Base-by-base conservation (phyloP, 345 rosid genomes). In the Gossypium turneri region DNA sequence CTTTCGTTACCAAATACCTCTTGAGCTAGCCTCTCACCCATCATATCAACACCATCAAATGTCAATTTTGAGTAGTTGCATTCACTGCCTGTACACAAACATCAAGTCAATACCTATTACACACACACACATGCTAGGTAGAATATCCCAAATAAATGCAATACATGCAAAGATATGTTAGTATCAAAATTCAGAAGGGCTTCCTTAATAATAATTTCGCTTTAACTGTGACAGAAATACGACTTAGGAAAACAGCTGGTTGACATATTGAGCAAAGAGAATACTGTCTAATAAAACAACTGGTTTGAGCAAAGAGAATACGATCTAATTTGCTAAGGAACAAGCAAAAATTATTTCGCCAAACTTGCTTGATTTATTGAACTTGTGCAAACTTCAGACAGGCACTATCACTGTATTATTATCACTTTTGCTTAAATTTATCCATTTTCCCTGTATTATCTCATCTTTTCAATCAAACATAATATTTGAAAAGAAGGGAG, bases 11-110 rank as follows among this genome's bases (percentile, higher is more conserved):
- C 68, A 68, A 72, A 58, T 84, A 94, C 98, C 97, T 94, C 98
- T 81, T 89, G 73, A 15, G 97, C 97, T 60, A 94, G 83, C 86
- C 98, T 85, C 71, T 94, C 91, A 75, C 98, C 98, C 97, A 90
- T 92, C 81, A 78, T 68, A 86, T 94, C 98, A 63, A 94, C 95
- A 45, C 97, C 97, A 80, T 92, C 93, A 84, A 92, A 92, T 38
- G 97, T 94, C 85, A 92, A 80, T 74, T 83, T 92, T 22, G 88
- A 85, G 76, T 77, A 78, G 82, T 94, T 94, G 83, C 92, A 84
- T 84, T 88, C 87, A 80, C 98, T 94, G 79, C 97, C 97, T 94
- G 95, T 81, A 44, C 61, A 68, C 10, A 11, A 57, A 58, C 44
- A 72, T 58, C 41, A 72, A 72, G 43, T 34, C 58, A 44, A 62